Evolutionary conservation across 2,329 filamentous ascomycete species (phyloP), one percentile per base, ranked within the genome.

Genomic region (Ceratocystis diversiconidia): DNA sequence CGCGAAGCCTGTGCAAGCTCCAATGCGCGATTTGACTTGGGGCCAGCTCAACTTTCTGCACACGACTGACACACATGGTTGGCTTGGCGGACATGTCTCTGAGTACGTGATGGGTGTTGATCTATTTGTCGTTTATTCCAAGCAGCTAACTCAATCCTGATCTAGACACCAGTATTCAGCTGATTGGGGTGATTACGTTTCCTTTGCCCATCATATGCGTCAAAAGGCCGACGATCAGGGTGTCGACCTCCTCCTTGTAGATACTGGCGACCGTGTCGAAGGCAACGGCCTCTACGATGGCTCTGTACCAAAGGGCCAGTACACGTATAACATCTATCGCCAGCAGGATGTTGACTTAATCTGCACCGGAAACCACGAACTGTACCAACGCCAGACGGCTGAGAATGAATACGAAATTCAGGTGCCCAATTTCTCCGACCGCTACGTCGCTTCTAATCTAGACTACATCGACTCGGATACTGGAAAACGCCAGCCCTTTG

Each of bases 161-260:
- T 28, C n/a, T 46, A 90, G 88, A 77, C 81, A 90, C 2, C 92
- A 94, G 68, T 99, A 95, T 75, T 92, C 90, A 5, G 92, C 90
- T 60, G 94, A 99, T 75, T 97, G 94, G 91, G 94, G 94, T 67
- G 94, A 99, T 76, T 99, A 97, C 75, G 82, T 97, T 71, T 96
- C 92, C 5, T 96, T 99, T 73, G 85, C 91, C 43, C 80, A 87
- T 44, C 90, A 92, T 73, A 84, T 99, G 80, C 87, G 84, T 65
- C 81, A 85, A 70, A 86, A 84, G 72, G 90, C 91, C 65, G 89
- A 96, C 72, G 82, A 85, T 0, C 80, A 86, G 64, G 91, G 90
- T 57, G 84, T 83, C 32, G 94, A 99, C 73, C 78, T 99, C 17
- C 78, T 99, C n/a, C 79, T 99, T n/a, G 79, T 99, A 69, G 94